Percentiles rank a stretch among this genome's conserved stretches.
These are phyloP conservation scores for Avena eriantha DNA, from an alignment of 176 grass and related monocot genomes.

Conservation along the genomic window DNA sequence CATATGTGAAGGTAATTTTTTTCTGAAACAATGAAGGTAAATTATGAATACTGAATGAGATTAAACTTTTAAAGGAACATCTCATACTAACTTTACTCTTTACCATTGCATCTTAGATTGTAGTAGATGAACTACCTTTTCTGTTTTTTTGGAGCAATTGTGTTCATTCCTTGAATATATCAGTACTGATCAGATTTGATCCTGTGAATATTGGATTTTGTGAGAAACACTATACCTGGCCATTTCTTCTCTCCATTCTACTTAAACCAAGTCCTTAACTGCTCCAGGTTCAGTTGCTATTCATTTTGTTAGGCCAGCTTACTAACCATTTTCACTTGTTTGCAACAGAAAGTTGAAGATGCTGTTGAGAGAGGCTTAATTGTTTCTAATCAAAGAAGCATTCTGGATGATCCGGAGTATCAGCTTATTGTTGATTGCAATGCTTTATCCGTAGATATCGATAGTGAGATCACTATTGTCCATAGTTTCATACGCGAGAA, in stretches of 20 bases:
- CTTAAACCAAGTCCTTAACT: background rate
- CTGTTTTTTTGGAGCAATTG: background rate
- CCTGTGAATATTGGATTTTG: background rate
- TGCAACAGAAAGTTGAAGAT: constrained; percentile 72
- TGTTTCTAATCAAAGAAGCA: constrained; percentile 49
- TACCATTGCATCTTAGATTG: constrained; percentile 3
- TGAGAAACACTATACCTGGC: background rate
- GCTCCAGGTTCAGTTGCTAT: background rate
- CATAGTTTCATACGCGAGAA: constrained; percentile 93
- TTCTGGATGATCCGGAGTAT: constrained; percentile 74
- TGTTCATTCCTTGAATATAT: background rate
- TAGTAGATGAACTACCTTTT: background rate
- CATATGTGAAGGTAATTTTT: background rate
- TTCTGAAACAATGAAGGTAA: background rate
- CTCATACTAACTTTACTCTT: background rate
- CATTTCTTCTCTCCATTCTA: background rate
- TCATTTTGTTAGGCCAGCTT: background rate
- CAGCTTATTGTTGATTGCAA: constrained; percentile 96
- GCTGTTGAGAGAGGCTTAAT: constrained; percentile 36
- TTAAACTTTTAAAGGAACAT: background rate
- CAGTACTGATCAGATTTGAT: background rate
- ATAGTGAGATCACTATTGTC: constrained; percentile 86
- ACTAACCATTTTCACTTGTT: background rate
- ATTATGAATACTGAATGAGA: background rate
- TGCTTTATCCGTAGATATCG: constrained; percentile 83